Percentiles rank a stretch among this genome's conserved stretches.
Evolutionary conservation across 2,329 filamentous ascomycete genomes (phyloP).

Genomic region (Byssoonygena ceratinophila): DNA sequence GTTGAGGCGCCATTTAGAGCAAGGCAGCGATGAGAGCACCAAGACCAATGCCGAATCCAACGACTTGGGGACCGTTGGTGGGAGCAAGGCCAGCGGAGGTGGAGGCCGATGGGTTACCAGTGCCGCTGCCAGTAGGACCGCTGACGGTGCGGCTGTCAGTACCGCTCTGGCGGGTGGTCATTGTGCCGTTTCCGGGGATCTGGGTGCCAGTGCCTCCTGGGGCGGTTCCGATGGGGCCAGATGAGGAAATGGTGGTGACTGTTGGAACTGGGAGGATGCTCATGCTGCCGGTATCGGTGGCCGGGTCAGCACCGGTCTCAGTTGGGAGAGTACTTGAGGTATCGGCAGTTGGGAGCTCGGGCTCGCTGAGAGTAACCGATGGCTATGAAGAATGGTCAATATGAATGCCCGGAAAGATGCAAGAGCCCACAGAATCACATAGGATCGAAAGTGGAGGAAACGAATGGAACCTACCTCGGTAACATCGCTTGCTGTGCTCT

Average conservation of each 20-base stretch:
- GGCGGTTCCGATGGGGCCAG: slow-evolving; percentile 5
- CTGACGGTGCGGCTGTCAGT: slow-evolving; percentile 13
- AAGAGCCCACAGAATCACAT: slow-evolving; percentile 12
- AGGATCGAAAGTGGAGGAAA: no score
- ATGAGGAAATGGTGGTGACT: slow-evolving; percentile 1
- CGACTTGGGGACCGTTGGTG: slow-evolving; percentile 14
- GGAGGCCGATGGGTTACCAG: slow-evolving; percentile 8
- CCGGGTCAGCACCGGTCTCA: not conserved
- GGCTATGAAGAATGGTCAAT: slow-evolving; percentile 11
- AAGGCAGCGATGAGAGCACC: slow-evolving; percentile 37
- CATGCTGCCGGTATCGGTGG: slow-evolving; percentile 8
- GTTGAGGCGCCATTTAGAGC: slow-evolving; percentile 25
- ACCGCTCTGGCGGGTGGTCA: not conserved
- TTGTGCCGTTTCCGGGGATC: slow-evolving; percentile 11
- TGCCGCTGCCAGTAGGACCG: slow-evolving; percentile 20
- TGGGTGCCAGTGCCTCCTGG: slow-evolving; percentile 3
- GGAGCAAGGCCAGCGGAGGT: slow-evolving; percentile 10
- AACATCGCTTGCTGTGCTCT: not conserved
- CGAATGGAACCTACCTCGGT: slow-evolving; percentile 5
- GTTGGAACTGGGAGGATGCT: slow-evolving; percentile 11
- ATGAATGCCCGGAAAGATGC: slow-evolving; percentile 20
- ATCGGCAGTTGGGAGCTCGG: slow-evolving; percentile 8
- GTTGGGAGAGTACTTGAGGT: not conserved
- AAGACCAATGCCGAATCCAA: slow-evolving; percentile 27
- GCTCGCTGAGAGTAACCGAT: slow-evolving; percentile 16